phyloP scores from a whole-genome alignment of 2,329 filamentous ascomycete genomes.

The Pseudogymnoascus sp. region DNA sequence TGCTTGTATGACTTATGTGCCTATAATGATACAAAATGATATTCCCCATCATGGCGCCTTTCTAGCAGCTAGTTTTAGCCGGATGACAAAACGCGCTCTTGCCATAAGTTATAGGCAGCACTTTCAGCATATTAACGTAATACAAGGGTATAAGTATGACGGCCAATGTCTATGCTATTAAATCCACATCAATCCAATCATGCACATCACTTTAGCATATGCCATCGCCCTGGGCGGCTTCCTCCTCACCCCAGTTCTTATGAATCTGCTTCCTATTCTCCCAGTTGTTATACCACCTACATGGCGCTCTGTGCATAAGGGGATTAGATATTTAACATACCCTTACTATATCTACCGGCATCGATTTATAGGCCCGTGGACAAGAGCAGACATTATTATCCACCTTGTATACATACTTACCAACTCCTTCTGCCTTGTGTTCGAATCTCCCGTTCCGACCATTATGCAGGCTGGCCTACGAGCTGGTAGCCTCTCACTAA shows the following conservation, averaged over 20 bases:
- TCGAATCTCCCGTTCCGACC: slow-evolving; percentile 10
- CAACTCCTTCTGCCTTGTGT: slow-evolving; percentile 19
- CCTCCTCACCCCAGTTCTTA: slow-evolving; percentile 15
- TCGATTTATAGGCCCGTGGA: slow-evolving; percentile 18
- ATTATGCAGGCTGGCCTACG: slow-evolving; percentile 16
- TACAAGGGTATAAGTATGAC: background rate
- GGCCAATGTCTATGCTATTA: background rate
- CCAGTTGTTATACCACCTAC: slow-evolving; percentile 10
- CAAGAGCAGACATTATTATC: slow-evolving; percentile 14
- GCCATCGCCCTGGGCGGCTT: slow-evolving; percentile 17
- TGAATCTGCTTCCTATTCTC: slow-evolving; percentile 15
- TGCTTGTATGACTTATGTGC: too few relatives aligned
- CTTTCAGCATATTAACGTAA: background rate
- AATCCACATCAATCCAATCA: background rate
- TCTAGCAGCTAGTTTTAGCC: too few relatives aligned
- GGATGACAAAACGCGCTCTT: too few relatives aligned
- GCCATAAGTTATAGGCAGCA: too few relatives aligned
- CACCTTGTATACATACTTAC: slow-evolving; percentile 16
- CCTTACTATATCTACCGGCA: slow-evolving; percentile 17
- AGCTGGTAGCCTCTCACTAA: slow-evolving; percentile 20
- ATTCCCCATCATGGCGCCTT: too few relatives aligned
- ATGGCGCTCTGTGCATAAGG: slow-evolving; percentile 12
- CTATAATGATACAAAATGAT: too few relatives aligned
- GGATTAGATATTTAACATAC: slow-evolving; percentile 17
- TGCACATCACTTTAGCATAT: slow-evolving; percentile 20